Evolutionary conservation across 2,329 filamentous ascomycete genomes (phyloP).

Genomic region (Tolypocladium tropicale): DNA sequence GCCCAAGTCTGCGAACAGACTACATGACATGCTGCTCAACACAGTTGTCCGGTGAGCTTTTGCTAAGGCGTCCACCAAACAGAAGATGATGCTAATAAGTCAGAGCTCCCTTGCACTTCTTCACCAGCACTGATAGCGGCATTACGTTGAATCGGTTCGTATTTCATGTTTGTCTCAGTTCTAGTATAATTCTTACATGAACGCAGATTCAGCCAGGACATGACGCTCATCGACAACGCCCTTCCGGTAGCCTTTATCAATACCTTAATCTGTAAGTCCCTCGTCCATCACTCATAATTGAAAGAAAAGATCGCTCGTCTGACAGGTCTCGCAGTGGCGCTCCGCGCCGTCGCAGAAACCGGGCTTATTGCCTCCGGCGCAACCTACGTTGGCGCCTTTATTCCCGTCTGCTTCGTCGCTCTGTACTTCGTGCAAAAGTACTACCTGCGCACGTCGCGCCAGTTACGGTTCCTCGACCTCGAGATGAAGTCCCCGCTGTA

Average conservation of each 20-base stretch:
- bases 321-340: conserved; percentile 2
- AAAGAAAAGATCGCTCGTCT: too few relatives aligned
- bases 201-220: not conserved
- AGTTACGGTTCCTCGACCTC: conserved; percentile 39
- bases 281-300: too few relatives aligned
- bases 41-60: not conserved
- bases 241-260: not conserved
- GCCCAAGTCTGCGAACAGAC: not conserved
- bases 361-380: conserved; percentile 13
- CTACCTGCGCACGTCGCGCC: conserved; percentile 41
- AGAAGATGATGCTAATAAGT: not conserved
- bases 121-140: not conserved
- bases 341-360: conserved; percentile 9
- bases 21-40: not conserved
- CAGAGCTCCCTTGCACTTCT: not conserved
- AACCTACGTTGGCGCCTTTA: conserved; percentile 22
- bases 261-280: not conserved
- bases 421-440: conserved; percentile 35
- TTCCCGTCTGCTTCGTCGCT: conserved; percentile 28
- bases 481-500: conserved; percentile 39
- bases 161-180: not conserved
- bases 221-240: not conserved
- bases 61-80: not conserved
- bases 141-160: not conserved
- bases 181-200: not conserved